These are phyloP conservation scores for Melaleuca alternifolia DNA, from an alignment of 345 rosid species.

Conservation along the genomic window DNA sequence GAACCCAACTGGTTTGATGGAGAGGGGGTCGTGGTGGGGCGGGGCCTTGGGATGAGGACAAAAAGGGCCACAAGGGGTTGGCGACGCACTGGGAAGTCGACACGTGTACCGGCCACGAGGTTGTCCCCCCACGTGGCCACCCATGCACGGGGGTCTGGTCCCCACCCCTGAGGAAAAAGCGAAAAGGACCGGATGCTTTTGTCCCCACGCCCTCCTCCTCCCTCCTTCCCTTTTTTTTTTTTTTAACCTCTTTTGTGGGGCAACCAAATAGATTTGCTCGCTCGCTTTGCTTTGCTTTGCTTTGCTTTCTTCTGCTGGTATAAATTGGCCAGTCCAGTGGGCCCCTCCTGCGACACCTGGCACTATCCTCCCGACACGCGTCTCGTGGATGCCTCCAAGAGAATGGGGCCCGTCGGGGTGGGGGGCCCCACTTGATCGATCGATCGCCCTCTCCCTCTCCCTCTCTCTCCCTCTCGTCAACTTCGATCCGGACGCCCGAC, in stretches of 20 bases:
- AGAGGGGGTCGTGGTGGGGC: too few relatives aligned
- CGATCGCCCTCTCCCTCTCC: background rate
- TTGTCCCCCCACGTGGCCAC: conserved; percentile 6
- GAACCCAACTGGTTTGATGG: too few relatives aligned
- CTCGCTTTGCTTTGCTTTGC: too few relatives aligned
- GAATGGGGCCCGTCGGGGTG: too few relatives aligned
- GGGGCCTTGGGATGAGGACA: background rate
- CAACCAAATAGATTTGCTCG: background rate
- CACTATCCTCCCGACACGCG: conserved; percentile 8
- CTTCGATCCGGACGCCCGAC: background rate
- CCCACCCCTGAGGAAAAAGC: background rate
- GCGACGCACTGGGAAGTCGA: conserved; percentile 6
- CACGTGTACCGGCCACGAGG: conserved; percentile 8
- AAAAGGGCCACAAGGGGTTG: background rate
- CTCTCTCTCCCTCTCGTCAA: conserved; percentile 4
- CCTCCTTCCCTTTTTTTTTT: background rate
- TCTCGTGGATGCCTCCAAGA: too few relatives aligned
- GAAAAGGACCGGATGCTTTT: conserved; percentile 2
- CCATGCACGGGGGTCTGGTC: background rate
- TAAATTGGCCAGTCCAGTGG: background rate
- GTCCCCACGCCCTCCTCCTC: background rate
- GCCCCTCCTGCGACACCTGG: background rate
- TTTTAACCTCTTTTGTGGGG: background rate
- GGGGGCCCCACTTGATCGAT: conserved; percentile 8
- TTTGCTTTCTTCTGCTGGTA: background rate